Base-by-base conservation (phyloP, 208 protist species). In the Jaenimonas drosophilae region DNA sequence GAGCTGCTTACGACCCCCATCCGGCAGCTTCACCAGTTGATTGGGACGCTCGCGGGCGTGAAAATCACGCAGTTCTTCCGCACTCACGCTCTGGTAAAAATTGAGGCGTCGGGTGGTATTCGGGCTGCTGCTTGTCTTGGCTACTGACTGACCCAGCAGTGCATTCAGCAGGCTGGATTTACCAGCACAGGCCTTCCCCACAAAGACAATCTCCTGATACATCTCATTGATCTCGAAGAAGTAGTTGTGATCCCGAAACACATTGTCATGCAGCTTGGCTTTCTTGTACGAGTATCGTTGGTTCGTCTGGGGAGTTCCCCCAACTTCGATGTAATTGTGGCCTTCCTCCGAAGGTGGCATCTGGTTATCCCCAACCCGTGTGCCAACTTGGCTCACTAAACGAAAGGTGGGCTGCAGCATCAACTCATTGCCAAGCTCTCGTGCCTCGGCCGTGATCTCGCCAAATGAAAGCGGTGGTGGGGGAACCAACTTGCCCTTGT, bases 141-240 rank as follows among this genome's bases (percentile, higher is more conserved):
- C 82, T 23, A 95, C 51, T 4, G 37, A 16, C 59, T 91, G 87
- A 0, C 75, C 77, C 5, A 95, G 59, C 37, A 94, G 49, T 23
- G 80, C 76, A 54, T 91, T 95, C 30, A 95, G 51, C 52, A 95
- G 52, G 23, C 64, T 81, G n/a, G 80, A 90, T 73, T 95, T 95
- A 14, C 87, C 87, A 2, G 82, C 76, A 45, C 72, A 81, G 11
- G 87, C 87, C 19, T 61, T 66, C 21, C 87, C 87, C 5, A 90
- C 87, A 7, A 95, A 34, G 0, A 82, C 87, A 34, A 95, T 79
- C 51, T 95, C 82, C 44, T 91, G 79, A 49, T 95, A 95, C 14
- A 95, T 53, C 28, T 95, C 75, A 49, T 88, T 90, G 16, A 95
- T 65, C 56, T 95, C 87, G 58, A 95, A 95, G 57, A 91, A 91